Conservation (phyloP, 2,329 filamentous ascomycete species). For the Scedosporium aurantiacum region DNA sequence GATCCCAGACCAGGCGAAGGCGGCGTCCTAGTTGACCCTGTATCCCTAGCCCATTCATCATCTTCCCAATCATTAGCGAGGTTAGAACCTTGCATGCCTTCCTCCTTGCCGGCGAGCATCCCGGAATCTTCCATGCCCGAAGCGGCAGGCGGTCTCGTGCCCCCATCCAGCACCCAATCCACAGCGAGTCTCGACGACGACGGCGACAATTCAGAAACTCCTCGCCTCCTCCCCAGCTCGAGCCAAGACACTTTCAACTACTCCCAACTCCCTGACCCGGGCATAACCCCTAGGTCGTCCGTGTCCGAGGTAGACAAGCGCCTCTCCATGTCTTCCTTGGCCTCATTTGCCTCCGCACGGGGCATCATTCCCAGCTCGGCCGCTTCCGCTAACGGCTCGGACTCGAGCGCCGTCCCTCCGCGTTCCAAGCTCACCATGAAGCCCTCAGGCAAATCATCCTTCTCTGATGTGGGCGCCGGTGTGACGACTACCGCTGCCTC, state of each 20-base stretch:
- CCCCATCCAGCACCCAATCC: not conserved
- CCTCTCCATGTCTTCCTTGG: constrained; percentile 62
- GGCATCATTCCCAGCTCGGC: constrained; percentile 36
- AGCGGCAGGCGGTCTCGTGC: not conserved
- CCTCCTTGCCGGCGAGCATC: not conserved
- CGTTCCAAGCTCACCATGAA: constrained; percentile 36
- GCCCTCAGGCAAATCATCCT: constrained; percentile 30
- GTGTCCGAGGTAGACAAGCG: constrained; percentile 49
- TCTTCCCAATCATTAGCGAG: not conserved
- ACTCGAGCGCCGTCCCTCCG: constrained; percentile 25
- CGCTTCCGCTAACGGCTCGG: constrained; percentile 42
- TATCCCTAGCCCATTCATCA: not conserved
- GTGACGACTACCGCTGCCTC: constrained; percentile 41
- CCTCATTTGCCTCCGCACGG: constrained; percentile 54
- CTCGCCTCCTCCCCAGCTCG: constrained; percentile 26
- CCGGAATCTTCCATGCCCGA: not conserved
- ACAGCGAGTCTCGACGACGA: not conserved
- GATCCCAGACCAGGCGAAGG: not conserved
- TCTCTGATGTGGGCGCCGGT: constrained; percentile 41
- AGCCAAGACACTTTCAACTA: constrained; percentile 16
- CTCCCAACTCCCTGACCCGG: constrained; percentile 35
- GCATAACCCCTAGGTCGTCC: constrained; percentile 33
- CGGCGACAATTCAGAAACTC: constrained; percentile 30
- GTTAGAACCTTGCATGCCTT: not conserved
- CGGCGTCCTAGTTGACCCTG: not conserved